Conservation (phyloP, 1,284 basidiomycete genomes). For the Ganoderma lucidum region DNA sequence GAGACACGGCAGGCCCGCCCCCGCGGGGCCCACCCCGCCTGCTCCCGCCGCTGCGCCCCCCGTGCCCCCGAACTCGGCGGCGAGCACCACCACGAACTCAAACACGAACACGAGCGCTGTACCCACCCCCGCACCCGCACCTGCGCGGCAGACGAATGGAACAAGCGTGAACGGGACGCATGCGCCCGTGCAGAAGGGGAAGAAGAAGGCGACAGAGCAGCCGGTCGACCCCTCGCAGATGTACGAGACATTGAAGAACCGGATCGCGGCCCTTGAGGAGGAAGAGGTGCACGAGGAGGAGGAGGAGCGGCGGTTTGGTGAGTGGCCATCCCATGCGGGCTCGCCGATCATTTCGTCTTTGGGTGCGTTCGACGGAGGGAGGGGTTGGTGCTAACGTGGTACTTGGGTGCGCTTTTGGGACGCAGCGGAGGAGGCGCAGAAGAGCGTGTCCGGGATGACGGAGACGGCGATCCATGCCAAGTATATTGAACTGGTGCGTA, state of each 20-base stretch:
- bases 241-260: constrained; percentile 85
- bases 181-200: constrained; percentile 50
- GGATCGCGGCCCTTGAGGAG: constrained; percentile 86
- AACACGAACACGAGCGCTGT: constrained; percentile 10
- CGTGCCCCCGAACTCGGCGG: constrained; percentile 44
- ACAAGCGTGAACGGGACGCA: constrained; percentile 43
- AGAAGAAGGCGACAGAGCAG: constrained; percentile 72
- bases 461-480: constrained; percentile 83
- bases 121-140: constrained; percentile 21
- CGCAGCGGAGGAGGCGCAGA: constrained; percentile 83
- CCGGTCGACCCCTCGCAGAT: constrained; percentile 82
- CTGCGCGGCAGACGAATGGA: constrained; percentile 41
- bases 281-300: constrained; percentile 85
- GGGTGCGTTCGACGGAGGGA: neutral
- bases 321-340: constrained; percentile 38
- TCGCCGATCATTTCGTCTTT: neutral
- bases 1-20: constrained; percentile 48
- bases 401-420: constrained; percentile 22
- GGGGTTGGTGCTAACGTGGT: constrained; percentile 10
- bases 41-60: constrained; percentile 60
- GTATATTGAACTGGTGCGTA: constrained; percentile 80
- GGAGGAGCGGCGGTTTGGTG: constrained; percentile 78
- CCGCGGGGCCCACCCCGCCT: constrained; percentile 66
- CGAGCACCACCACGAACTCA: constrained; percentile 15
- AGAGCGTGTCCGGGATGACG: constrained; percentile 78